Evolutionary conservation across 805 yeast genomes (phyloP), one percentile per base, ranked within the genome.

Genomic region (Zygosaccharomyces rouxii): DNA sequence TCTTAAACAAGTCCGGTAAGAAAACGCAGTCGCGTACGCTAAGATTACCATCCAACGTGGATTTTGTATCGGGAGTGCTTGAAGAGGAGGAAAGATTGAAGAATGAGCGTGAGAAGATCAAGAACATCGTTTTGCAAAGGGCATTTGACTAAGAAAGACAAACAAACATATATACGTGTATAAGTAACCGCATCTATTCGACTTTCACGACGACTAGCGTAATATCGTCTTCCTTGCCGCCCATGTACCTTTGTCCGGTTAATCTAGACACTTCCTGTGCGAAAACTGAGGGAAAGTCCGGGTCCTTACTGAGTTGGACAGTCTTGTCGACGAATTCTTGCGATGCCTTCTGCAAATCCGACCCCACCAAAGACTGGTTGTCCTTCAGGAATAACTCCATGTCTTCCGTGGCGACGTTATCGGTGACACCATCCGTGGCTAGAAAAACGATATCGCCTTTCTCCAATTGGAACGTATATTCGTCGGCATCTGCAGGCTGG

Each of bases 141-240:
- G 59, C 64, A 5, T 71, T 59, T 51, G 72, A 69, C 41, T 67
- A 60, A 55, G 45, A 38, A 11, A n/a, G 13, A 11, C 19, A 28
- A 30, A 18, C 22, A 14, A 18, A 25, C 14, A 25, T 25, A 23
- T n/a, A 35, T 35, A 39, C 38, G 37, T 44, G 26, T 28, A 35
- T 35, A 28, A 11, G 13, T 7, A 35, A 28, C 14, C 14, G 28
- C 3, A 5, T 13, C 51, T 47, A 67, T n/a, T 64, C 71, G 28
- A 86, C 89, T 59, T 79, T 77, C 38, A 89, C 81, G 59, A 87
- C 75, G 1, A 90, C 84, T 14, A 85, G 79, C 1, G 98, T 89
- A 33, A 94, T 85, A 67, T 92, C 99, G 69, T 92, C 99, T 40
- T 89, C 95, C 70, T 92, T 92, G 11, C 99, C 99, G 29, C 99